These are phyloP conservation scores for Vanderwaltozyma tropicalis DNA, from an alignment of 805 yeast species.

Conservation along the genomic window DNA sequence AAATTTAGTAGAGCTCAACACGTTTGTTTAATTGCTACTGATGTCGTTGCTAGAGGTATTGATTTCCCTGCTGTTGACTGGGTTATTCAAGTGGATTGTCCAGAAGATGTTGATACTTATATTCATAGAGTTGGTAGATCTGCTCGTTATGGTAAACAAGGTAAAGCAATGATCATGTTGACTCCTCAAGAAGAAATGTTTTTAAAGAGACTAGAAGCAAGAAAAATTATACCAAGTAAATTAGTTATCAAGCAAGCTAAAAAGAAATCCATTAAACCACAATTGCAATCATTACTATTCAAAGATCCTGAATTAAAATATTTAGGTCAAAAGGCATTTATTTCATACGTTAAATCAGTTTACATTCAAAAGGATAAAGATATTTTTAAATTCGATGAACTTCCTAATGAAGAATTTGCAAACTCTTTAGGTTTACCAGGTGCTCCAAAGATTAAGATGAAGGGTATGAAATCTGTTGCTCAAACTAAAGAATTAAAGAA, in stretches of 20 bases:
- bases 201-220: slow-evolving; percentile 47
- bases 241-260: slow-evolving; percentile 67
- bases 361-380: slow-evolving; percentile 81
- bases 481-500: slow-evolving; percentile 66
- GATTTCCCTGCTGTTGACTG: slow-evolving; percentile 91
- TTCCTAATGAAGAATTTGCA: slow-evolving; percentile 80
- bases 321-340: slow-evolving; percentile 90
- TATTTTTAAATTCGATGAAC: slow-evolving; percentile 63
- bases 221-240: slow-evolving; percentile 59
- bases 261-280: slow-evolving; percentile 63
- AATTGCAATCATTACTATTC: slow-evolving; percentile 83
- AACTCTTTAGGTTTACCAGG: slow-evolving; percentile 88
- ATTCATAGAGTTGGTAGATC: slow-evolving; percentile 86
- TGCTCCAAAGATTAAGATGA: slow-evolving; percentile 82
- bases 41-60: slow-evolving; percentile 83
- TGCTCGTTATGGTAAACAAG: slow-evolving; percentile 78
- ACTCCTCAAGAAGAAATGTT: slow-evolving; percentile 77
- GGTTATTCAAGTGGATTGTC: slow-evolving; percentile 90
- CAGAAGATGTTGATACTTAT: slow-evolving; percentile 82
- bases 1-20: slow-evolving; percentile 71
- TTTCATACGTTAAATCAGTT: slow-evolving; percentile 79
- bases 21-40: slow-evolving; percentile 80
- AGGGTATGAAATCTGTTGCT: slow-evolving; percentile 35
- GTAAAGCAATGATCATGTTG: slow-evolving; percentile 72
- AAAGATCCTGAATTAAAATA: slow-evolving; percentile 86